Conservation (phyloP, 78 protist species). For the Dictyostelium citrinum region DNA sequence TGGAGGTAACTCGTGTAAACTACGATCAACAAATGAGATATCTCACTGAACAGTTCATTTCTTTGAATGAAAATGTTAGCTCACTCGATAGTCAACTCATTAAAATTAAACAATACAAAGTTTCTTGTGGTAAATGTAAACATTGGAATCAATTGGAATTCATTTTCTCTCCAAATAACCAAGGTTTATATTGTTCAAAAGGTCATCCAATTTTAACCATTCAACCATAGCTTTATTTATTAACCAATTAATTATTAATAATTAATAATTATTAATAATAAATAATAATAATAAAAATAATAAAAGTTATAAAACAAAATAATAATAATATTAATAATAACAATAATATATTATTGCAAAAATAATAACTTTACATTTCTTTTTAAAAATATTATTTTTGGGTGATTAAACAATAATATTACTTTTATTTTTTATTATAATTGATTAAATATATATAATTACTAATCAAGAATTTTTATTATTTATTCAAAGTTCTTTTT, state of each 20-base stretch:
- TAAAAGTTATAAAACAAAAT: too few relatives aligned
- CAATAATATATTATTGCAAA: too few relatives aligned
- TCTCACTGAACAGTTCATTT: constrained; percentile 55
- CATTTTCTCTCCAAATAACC: constrained; percentile 49
- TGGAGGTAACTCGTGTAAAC: constrained; percentile 61
- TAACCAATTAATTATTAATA: not conserved
- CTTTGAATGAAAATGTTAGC: constrained; percentile 47
- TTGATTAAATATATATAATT: too few relatives aligned
- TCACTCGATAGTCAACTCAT: constrained; percentile 42
- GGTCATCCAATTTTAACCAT: constrained; percentile 72
- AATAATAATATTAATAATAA: too few relatives aligned
- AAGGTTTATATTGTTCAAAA: constrained; percentile 19
- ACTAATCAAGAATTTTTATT: too few relatives aligned
- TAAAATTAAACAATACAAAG: constrained; percentile 66
- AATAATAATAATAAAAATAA: too few relatives aligned
- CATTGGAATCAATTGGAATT: constrained; percentile 55
- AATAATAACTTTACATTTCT: too few relatives aligned
- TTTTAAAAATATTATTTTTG: too few relatives aligned
- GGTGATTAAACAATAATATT: too few relatives aligned
- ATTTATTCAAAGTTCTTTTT: too few relatives aligned
- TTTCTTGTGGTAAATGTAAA: constrained; percentile 65
- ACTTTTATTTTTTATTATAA: too few relatives aligned
- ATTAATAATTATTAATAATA: not conserved
- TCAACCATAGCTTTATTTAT: not conserved
- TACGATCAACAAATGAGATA: constrained; percentile 65